These are phyloP conservation scores for Colletotrichum sp. DNA, from an alignment of 2,329 filamentous ascomycete genomes.

Conservation along the genomic window DNA sequence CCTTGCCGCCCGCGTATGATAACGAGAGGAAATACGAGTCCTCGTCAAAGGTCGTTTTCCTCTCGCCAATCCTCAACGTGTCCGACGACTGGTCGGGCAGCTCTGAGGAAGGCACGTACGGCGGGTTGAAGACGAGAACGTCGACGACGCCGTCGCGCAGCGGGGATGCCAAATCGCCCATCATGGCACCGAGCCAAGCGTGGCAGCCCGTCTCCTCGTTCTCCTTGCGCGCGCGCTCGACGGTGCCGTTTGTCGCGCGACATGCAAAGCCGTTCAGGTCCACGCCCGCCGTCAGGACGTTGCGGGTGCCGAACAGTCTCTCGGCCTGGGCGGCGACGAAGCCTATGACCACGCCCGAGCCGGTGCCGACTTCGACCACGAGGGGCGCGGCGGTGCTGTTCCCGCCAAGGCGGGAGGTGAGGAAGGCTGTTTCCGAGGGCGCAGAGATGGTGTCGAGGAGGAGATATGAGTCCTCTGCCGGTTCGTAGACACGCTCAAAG, in stretches of 20 bases:
- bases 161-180: constrained; percentile 71
- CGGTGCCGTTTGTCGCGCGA: constrained; percentile 73
- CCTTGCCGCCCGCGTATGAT: constrained; percentile 85
- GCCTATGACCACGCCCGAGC: constrained; percentile 91
- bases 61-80: constrained; percentile 25
- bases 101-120: constrained; percentile 87
- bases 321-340: constrained; percentile 81
- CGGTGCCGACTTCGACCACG: constrained; percentile 85
- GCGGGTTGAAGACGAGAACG: constrained; percentile 93
- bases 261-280: constrained; percentile 91
- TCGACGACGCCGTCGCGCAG: constrained; percentile 70
- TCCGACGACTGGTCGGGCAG: constrained; percentile 56
- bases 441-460: constrained; percentile 90
- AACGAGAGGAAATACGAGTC: constrained; percentile 85
- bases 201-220: constrained; percentile 42
- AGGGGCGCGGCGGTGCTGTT: constrained; percentile 53
- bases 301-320: constrained; percentile 72
- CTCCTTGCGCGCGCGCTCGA: constrained; percentile 49
- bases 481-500: constrained; percentile 90
- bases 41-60: constrained; percentile 65
- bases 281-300: constrained; percentile 75
- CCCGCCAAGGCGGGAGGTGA: constrained; percentile 64
- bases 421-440: constrained; percentile 69
- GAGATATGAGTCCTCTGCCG: constrained; percentile 94
- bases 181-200: constrained; percentile 68